phyloP scores from a whole-genome alignment of 331 rosid species.

The Cydonia oblonga region DNA sequence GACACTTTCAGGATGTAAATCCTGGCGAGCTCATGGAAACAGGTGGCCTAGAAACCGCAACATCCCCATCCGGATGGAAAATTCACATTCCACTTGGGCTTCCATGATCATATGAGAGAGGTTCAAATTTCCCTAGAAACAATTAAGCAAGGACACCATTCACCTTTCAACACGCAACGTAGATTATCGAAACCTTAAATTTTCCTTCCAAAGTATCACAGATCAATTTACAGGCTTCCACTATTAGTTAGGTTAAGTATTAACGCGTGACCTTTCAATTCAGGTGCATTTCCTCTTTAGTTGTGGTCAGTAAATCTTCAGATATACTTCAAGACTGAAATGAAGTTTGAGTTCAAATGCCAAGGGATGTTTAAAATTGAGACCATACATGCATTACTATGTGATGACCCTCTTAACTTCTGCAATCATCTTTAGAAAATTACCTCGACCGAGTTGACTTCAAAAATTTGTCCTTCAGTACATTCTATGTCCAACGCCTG shows the following conservation, averaged over 20 bases:
- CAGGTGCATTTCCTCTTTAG: neutral
- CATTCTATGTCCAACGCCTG: constrained; percentile 77
- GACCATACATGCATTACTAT: neutral
- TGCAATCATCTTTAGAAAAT: constrained; percentile 15
- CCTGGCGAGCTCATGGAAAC: neutral
- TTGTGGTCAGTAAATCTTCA: neutral
- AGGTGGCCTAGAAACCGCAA: neutral
- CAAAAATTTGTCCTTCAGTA: constrained; percentile 65
- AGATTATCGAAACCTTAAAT: neutral
- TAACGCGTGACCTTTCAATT: no score
- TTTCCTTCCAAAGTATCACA: neutral
- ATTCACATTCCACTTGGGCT: no score
- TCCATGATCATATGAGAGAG: neutral
- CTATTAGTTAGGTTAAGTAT: no score
- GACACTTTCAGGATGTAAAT: neutral
- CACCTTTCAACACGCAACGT: neutral
- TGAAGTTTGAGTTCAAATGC: neutral
- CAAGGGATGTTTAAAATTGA: neutral
- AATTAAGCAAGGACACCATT: neutral
- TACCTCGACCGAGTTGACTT: constrained; percentile 83
- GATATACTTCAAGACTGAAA: neutral
- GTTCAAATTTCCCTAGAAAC: neutral
- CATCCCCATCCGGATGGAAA: no score
- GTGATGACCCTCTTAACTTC: neutral
- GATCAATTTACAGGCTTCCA: neutral